Evolutionary conservation across 2,329 filamentous ascomycete genomes (phyloP).

Genomic region (Trichoderma asperellum): DNA sequence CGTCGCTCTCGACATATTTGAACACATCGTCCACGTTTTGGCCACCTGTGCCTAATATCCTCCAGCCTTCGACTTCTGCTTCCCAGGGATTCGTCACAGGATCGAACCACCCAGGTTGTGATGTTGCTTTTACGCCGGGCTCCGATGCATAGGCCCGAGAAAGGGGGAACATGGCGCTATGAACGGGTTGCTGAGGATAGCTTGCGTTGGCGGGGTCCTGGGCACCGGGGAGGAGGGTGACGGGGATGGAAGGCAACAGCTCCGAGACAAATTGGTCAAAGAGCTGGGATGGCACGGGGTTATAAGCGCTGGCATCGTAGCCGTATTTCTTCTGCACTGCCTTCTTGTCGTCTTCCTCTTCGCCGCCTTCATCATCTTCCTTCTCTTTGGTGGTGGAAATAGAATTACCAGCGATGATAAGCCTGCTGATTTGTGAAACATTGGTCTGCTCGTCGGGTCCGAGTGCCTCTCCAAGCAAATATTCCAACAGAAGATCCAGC

Average conservation of each 20-base stretch:
- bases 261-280: slow-evolving; percentile 82
- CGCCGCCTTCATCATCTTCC: slow-evolving; percentile 41
- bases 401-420: slow-evolving; percentile 92
- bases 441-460: slow-evolving; percentile 62
- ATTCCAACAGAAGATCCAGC: slow-evolving; percentile 81
- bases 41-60: slow-evolving; percentile 81
- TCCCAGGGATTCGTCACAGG: slow-evolving; percentile 92
- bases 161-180: slow-evolving; percentile 85
- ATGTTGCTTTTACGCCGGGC: slow-evolving; percentile 39
- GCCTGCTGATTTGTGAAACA: slow-evolving; percentile 72
- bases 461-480: slow-evolving; percentile 79
- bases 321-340: slow-evolving; percentile 79
- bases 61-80: slow-evolving; percentile 87
- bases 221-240: slow-evolving; percentile 85
- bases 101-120: slow-evolving; percentile 76
- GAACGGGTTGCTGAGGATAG: slow-evolving; percentile 90
- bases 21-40: slow-evolving; percentile 94
- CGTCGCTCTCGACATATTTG: slow-evolving; percentile 81
- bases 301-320: slow-evolving; percentile 88
- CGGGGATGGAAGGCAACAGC: slow-evolving; percentile 81
- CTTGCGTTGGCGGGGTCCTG: slow-evolving; percentile 87
- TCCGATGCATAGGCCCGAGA: slow-evolving; percentile 68
- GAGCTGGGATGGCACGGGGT: slow-evolving; percentile 79
- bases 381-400: slow-evolving; percentile 59
- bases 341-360: slow-evolving; percentile 45